Evolutionary conservation across 306 rosid species (phyloP), one percentile per base, ranked within the genome.

Genomic region (Cicer cuneatum): DNA sequence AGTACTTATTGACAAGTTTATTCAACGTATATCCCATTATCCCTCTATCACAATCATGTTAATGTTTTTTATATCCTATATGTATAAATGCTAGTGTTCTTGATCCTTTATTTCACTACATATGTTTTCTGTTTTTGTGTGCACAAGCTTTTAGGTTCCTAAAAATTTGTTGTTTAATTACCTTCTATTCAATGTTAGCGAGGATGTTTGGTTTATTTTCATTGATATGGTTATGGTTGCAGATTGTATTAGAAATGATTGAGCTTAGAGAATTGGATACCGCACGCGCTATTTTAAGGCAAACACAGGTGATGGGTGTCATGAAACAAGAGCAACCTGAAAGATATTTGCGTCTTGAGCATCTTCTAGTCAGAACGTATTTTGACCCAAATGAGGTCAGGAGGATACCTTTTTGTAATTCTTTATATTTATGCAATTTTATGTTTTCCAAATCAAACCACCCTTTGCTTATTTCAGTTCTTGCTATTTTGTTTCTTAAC

Each of bases 281-380:
- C 37, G 99, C 99, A 47, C 99, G 99, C 29, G 85, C 99, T 53
- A 95, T 95, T 73, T 80, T 95, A 46, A 87, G 98, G 75, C 97
- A 95, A 76, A 95, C 99, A 70, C 99, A 95, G 76, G 99, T 92
- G 54, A 95, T 95, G 99, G 99, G 99, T 76, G 98, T 95, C 64
- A 89, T 95, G 99, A 95, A 95, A 87, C 98, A 95, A 80, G 99
- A 95, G 80, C 99, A 95, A 76, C 90, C 99, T 15, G 99, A 95
- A 82, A 89, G 99, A 87, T 95, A 92, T 87, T 78, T 95, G 89
- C 98, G 99, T 14, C 97, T 95, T 78, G 99, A 95, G 76, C 99
- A 95, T 83, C 97, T 95, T 38, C 91, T 92, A 45, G 99, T 92
- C 69, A 84, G 99, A 85, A 92, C 99, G 47, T 95, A 95, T 81